Evolutionary conservation across 2,329 filamentous ascomycete genomes (phyloP).

Genomic region (Dothidotthia symphoricarpi): DNA sequence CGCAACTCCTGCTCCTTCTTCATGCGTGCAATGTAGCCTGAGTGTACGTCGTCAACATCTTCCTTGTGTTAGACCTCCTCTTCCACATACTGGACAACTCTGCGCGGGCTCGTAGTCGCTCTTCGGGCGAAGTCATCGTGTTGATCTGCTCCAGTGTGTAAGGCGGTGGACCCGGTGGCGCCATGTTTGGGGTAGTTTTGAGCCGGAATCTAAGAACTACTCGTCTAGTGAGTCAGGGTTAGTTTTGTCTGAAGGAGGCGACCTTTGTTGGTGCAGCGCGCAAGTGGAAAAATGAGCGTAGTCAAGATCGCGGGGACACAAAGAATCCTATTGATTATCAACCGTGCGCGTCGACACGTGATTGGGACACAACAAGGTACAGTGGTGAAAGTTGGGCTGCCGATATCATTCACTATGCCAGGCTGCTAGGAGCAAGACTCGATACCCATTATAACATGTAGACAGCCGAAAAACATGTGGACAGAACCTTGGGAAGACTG

Average conservation of each 20-base stretch:
- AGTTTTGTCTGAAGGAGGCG: slow-evolving; percentile 11
- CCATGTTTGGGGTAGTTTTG: slow-evolving; percentile 14
- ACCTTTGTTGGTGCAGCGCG: slow-evolving; percentile 6
- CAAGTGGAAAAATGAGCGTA: neutral
- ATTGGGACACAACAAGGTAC: too few relatives aligned
- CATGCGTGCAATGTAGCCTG: slow-evolving; percentile 22
- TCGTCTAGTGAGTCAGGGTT: slow-evolving; percentile 6
- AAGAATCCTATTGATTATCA: neutral
- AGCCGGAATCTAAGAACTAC: slow-evolving; percentile 5
- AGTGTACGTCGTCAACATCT: slow-evolving; percentile 9
- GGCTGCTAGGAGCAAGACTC: too few relatives aligned
- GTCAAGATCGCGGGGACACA: slow-evolving; percentile 5
- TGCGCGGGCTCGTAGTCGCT: slow-evolving; percentile 21
- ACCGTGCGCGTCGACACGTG: too few relatives aligned
- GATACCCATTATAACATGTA: too few relatives aligned
- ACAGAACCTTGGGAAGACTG: too few relatives aligned
- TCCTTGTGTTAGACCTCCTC: slow-evolving; percentile 2
- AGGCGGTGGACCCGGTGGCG: slow-evolving; percentile 24
- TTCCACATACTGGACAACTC: slow-evolving; percentile 30
- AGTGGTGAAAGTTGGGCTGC: too few relatives aligned
- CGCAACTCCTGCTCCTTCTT: slow-evolving; percentile 21
- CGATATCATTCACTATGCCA: too few relatives aligned
- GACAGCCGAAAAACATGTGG: too few relatives aligned
- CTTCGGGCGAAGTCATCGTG: slow-evolving; percentile 22
- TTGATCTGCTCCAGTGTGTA: slow-evolving; percentile 26